phyloP scores from a whole-genome alignment of 768 basidiomycete genomes.

The Trametes coccinea region DNA sequence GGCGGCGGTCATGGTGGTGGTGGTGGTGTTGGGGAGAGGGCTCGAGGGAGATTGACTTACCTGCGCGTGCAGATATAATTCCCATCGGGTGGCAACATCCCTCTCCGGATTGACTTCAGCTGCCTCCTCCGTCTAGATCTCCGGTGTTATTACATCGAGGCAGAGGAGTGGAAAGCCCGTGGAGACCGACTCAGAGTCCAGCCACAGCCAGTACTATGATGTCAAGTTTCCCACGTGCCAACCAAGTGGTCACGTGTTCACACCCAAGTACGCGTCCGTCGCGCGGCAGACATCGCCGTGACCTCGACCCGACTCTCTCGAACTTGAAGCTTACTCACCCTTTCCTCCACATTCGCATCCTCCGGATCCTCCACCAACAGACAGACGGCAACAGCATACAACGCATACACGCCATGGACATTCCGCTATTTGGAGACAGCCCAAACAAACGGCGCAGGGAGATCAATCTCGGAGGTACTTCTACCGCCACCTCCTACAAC shows the following conservation, averaged over 20 bases:
- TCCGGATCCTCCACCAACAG: not conserved
- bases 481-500: constrained; percentile 49
- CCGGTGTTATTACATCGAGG: not conserved
- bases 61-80: not conserved
- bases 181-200: not conserved
- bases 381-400: not conserved
- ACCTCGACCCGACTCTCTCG: not conserved
- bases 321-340: not conserved
- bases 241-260: not conserved
- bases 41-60: not conserved
- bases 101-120: not conserved
- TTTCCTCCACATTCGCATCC: not conserved
- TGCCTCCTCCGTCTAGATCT: not conserved
- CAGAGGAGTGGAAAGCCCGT: not conserved
- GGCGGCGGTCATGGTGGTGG: not conserved
- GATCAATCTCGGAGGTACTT: constrained; percentile 77
- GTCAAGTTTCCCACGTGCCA: constrained; percentile 10
- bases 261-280: constrained; percentile 12
- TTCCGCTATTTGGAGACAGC: constrained; percentile 46
- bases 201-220: not conserved
- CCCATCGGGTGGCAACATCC: not conserved
- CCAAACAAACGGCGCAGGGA: constrained; percentile 46
- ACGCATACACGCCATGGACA: constrained; percentile 7
- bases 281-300: not conserved
- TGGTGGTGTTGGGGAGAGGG: not conserved